Conservation (phyloP, 306 rosid species). For the Inga laurina region DNA sequence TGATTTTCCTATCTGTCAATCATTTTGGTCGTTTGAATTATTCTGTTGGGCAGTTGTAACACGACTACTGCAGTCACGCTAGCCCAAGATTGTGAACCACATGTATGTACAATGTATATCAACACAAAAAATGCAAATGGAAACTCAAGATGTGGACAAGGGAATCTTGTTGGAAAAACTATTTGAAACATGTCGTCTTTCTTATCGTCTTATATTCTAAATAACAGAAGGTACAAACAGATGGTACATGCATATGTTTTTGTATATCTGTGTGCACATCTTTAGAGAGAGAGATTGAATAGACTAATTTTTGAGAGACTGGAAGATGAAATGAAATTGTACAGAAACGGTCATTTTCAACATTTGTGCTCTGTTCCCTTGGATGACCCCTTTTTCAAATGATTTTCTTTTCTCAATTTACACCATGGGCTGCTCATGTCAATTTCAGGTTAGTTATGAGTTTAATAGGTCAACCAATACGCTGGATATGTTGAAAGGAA, state of each 20-base stretch:
- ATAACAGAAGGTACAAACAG: neutral
- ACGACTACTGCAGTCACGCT: neutral
- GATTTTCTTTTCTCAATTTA: conserved; percentile 13
- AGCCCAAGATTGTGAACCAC: neutral
- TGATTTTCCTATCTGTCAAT: conserved; percentile 9
- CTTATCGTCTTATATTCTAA: neutral
- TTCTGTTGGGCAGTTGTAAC: neutral
- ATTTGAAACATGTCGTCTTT: neutral
- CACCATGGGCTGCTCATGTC: conserved; percentile 12
- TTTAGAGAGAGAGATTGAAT: neutral
- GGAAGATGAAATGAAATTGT: neutral
- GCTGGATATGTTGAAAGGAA: conserved; percentile 60
- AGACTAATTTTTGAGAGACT: neutral
- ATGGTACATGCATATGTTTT: neutral
- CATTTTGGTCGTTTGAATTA: neutral
- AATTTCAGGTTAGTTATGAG: conserved; percentile 79
- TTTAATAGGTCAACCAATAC: conserved; percentile 50
- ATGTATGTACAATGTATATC: neutral
- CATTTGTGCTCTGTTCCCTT: conserved; percentile 22
- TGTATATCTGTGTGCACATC: neutral
- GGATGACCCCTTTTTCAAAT: conserved; percentile 24
- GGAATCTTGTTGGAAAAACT: neutral
- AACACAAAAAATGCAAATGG: neutral
- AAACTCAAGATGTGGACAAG: neutral
- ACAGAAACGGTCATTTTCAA: neutral